Evolutionary conservation across 2,329 filamentous ascomycete species (phyloP).

Genomic region (Nothophaeocryptopus gaeumannii): DNA sequence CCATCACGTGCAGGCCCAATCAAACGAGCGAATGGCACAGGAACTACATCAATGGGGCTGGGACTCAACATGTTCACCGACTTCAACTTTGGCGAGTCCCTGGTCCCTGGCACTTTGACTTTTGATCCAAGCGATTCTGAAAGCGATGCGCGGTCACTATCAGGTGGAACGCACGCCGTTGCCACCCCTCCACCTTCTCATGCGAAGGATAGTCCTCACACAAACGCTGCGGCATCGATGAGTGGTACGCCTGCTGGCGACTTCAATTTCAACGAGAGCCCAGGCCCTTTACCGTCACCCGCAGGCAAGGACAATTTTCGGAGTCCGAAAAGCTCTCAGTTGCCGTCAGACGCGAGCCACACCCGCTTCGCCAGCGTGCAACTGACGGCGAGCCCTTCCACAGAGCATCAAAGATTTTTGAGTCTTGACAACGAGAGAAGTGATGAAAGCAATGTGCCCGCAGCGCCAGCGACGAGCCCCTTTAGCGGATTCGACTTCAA

Average conservation of each 20-base stretch:
- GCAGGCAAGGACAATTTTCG: too few species aligned
- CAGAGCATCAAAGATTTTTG: not conserved
- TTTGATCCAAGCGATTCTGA: slow-evolving; percentile 4
- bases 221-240: too few species aligned
- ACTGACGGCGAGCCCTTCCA: not conserved
- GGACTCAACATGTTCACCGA: slow-evolving; percentile 18
- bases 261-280: too few species aligned
- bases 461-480: not conserved
- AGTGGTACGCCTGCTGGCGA: too few species aligned
- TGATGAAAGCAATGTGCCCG: too few species aligned
- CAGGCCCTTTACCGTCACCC: too few species aligned
- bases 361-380: not conserved
- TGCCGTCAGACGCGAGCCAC: not conserved
- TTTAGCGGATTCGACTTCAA: slow-evolving; percentile 14
- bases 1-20: too few species aligned
- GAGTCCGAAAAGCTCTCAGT: too few species aligned
- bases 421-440: too few species aligned
- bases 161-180: not conserved
- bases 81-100: slow-evolving; percentile 16
- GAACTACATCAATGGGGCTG: slow-evolving; percentile 5
- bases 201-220: too few species aligned
- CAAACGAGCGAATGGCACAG: too few species aligned
- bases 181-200: too few species aligned
- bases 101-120: not conserved
- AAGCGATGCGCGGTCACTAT: not conserved